Evolutionary conservation across 2,329 filamentous ascomycete genomes (phyloP), one percentile per base, ranked within the genome.

Genomic region (Balansia obtecta): DNA sequence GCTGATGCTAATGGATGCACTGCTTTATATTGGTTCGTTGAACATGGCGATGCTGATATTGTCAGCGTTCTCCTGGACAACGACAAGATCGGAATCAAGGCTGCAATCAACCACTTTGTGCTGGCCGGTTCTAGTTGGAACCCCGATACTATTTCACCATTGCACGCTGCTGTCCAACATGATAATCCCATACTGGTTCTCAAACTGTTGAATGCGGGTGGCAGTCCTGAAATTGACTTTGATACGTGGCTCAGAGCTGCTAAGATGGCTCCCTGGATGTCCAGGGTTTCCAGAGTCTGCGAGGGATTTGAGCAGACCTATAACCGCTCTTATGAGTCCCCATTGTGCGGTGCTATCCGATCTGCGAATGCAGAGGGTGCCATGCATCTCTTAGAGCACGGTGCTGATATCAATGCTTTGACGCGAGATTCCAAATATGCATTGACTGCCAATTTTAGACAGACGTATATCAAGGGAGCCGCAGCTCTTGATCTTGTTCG

Each of bases 1-100:
- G 86, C 82, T 0, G 86, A 91, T 56, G 61, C 77, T 37, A 68
- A 75, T 9, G 75, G 80, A 4, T 69, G 73, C 32, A 89, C 86
- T 1, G 80, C 77, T 0, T 73, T 94, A 53, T 79, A 88, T 53
- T 78, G 79, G 53, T 78, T 80, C 50, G 73, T 84, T 1, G 68
- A 73, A n/a, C 64, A 70, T 16, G 69, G 74, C 2, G 72, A 76
- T 30, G 53, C 57, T 4, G 67, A 73, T 11, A 59, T 79, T 10
- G 60, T 82, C 2, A 71, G 80, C 39, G 57, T 66, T 1, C 62
- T 83, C 2, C 65, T 72, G 49, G 66, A 79, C 11, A 67, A 76
- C 38, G 85, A 90, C 57, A 72, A 73, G 50, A 72, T 77, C 1
- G 80, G 77, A 0, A 71, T 80, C 30, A 75, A 79, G 53, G 74